Evolutionary conservation across 2,329 filamentous ascomycete genomes (phyloP).

Genomic region (Tympanopsis confertula): DNA sequence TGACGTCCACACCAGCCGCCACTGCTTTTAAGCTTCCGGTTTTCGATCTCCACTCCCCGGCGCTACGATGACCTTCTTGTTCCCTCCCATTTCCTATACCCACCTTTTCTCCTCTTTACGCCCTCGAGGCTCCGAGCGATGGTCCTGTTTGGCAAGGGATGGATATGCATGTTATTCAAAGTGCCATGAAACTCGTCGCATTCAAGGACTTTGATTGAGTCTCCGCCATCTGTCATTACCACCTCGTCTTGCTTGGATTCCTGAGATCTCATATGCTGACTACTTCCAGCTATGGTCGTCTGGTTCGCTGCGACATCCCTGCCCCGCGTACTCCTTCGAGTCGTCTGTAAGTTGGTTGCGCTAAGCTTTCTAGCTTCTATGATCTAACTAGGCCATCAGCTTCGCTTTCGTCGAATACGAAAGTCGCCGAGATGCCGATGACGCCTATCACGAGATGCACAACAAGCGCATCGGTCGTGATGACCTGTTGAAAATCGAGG

Average conservation of each 20-base stretch:
- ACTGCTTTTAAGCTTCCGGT: constrained; percentile 34
- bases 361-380: not conserved
- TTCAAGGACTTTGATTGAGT: too few species aligned
- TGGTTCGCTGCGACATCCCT: constrained; percentile 96
- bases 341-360: constrained; percentile 65
- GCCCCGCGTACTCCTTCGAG: constrained; percentile 87
- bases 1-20: constrained; percentile 39
- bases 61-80: too few species aligned
- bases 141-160: too few species aligned
- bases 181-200: too few species aligned
- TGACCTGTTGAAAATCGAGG: constrained; percentile 95
- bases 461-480: constrained; percentile 97
- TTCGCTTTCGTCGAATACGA: constrained; percentile 99
- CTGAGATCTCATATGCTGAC: too few species aligned
- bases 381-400: constrained; percentile 26
- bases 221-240: too few species aligned
- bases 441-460: constrained; percentile 99
- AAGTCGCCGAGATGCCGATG: constrained; percentile 92
- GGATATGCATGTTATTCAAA: too few species aligned
- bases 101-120: too few species aligned
- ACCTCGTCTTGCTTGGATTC: too few species aligned
- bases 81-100: too few species aligned
- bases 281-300: constrained; percentile 92
- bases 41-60: too few species aligned
- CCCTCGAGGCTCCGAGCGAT: too few species aligned